Conservation (phyloP, 2,329 filamentous ascomycete genomes). For the Ramularia collo-cygni region DNA sequence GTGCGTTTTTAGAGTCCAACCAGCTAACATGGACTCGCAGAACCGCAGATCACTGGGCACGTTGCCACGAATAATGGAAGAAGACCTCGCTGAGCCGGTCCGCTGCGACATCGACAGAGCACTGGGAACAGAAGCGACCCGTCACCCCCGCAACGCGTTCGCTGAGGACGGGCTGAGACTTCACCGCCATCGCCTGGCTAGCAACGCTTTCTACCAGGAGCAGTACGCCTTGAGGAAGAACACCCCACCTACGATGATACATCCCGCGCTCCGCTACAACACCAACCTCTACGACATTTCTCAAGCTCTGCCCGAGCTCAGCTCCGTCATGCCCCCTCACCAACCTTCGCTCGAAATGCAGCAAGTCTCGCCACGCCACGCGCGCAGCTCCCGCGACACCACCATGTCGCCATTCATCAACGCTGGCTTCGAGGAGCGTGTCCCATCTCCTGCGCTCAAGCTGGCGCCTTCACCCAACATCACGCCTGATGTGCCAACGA, state of each 20-base stretch:
- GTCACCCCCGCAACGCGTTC: slow-evolving; percentile 24
- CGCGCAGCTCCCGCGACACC: slow-evolving; percentile 19
- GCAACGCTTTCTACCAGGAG: slow-evolving; percentile 31
- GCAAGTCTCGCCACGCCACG: neutral
- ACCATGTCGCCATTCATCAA: slow-evolving; percentile 25
- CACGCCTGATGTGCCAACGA: neutral
- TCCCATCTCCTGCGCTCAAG: slow-evolving; percentile 1
- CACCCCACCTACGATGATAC: slow-evolving; percentile 18
- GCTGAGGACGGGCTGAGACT: slow-evolving; percentile 18
- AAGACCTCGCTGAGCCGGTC: no score
- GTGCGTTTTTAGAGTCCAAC: no score
- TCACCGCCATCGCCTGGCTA: slow-evolving; percentile 21
- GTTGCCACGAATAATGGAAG: no score
- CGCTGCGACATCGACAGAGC: neutral
- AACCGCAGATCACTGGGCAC: no score
- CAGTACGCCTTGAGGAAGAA: slow-evolving; percentile 16
- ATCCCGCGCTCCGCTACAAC: slow-evolving; percentile 20
- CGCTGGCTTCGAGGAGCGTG: slow-evolving; percentile 30
- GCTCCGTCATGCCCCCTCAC: slow-evolving; percentile 2
- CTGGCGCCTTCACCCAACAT: neutral
- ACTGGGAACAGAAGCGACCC: slow-evolving; percentile 1
- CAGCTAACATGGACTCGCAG: no score
- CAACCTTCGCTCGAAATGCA: slow-evolving; percentile 1
- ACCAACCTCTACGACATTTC: slow-evolving; percentile 11
- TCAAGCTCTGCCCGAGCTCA: slow-evolving; percentile 11